Base-by-base conservation (phyloP, 2,329 filamentous ascomycete genomes). In the Hypoxylon sp. region DNA sequence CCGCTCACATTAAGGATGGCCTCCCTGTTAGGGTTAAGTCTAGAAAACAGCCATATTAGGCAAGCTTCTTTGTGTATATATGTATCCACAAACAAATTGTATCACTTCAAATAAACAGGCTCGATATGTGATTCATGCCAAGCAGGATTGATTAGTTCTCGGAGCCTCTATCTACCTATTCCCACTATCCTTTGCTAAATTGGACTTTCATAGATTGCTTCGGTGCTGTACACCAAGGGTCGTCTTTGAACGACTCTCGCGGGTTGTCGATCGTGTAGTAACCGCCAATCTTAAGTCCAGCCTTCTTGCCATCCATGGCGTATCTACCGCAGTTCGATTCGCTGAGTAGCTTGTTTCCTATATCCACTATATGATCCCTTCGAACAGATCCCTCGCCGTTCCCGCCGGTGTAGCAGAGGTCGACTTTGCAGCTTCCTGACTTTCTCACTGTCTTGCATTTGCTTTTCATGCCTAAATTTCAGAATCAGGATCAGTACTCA, bases 1-100 rank as follows among this genome's bases (percentile, higher is more conserved):
- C 74, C 1, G 72, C 72, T 2, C 76, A 77, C 66, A 64, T 73
- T 5, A 75, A 73, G 57, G 73, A 76, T 54, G 63, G 59, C 17
- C 61, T 76, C 54, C 74, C 74, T 0, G 73, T 66, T 2, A 68
- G 57, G 52, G 33, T 76, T 42, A 71, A 68, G 63, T 46, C 31
- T 39, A 63, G 59, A 19, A 57, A 46, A 37, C 46, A 57, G 59
- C 11, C 11, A 9, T 13, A 5, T 5, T 50, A 37, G 52, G 2
- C 26, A 35, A 35, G 39, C 17, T 44, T 44, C 9, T 11, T 44
- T 11, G 17, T 44, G 4, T 42, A 42, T 42, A 37, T 42, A 17
- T 3, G 37, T 37, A 37, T 6, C 5, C 17, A 39, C 5, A 5
- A n/a, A 44, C 17, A 14, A n/a, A 37, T 37, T n/a, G 8, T 44